phyloP scores from a whole-genome alignment of 345 rosid genomes.

The Salix exigua region DNA sequence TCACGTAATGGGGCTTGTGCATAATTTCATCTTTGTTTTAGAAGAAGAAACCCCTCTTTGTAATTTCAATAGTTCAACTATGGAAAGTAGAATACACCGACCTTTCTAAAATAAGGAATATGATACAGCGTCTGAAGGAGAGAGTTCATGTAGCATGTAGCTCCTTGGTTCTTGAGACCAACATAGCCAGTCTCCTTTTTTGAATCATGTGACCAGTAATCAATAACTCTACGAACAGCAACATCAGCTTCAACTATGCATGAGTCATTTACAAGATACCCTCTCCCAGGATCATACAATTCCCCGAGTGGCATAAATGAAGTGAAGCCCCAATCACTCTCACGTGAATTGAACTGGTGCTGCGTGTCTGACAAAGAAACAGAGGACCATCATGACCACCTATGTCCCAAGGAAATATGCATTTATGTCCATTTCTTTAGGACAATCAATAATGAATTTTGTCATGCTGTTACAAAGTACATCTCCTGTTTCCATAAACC shows the following conservation, averaged over 20 bases:
- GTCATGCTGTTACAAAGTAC: not conserved
- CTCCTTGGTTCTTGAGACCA: constrained; percentile 99
- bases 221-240: constrained; percentile 68
- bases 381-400: constrained; percentile 5
- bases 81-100: constrained; percentile 14
- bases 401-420: not conserved
- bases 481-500: not conserved
- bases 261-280: constrained; percentile 76
- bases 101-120: constrained; percentile 98
- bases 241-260: constrained; percentile 88
- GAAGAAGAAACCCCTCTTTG: not conserved
- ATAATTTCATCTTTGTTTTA: not conserved
- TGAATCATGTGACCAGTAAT: constrained; percentile 88
- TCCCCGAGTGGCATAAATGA: constrained; percentile 93
- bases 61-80: not conserved
- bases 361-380: constrained; percentile 60
- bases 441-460: not conserved
- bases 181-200: constrained; percentile 97
- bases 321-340: constrained; percentile 95
- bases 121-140: constrained; percentile 87
- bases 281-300: constrained; percentile 82
- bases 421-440: not conserved
- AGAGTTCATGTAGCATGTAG: constrained; percentile 99
- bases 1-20: not conserved
- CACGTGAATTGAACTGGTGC: constrained; percentile 86